Conservation (phyloP, 352 stramenopile species). For the Globisporangium middletonii region DNA sequence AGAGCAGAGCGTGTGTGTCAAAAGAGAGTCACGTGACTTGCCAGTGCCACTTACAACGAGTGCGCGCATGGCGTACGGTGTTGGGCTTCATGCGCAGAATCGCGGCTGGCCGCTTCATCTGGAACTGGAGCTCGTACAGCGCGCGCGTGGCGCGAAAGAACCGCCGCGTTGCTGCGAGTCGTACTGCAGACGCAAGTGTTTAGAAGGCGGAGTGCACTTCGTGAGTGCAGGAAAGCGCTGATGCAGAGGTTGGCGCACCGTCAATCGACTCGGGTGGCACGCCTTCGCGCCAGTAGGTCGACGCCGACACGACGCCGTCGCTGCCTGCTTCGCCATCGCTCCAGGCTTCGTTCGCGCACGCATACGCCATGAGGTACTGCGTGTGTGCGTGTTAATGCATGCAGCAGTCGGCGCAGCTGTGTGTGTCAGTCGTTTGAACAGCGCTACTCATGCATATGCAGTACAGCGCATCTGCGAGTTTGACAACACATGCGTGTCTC, state of each 20-base stretch:
- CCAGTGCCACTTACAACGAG: background rate
- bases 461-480: background rate
- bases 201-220: background rate
- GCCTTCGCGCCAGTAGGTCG: slow-evolving; percentile 12
- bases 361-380: slow-evolving; percentile 4
- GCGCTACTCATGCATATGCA: background rate
- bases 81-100: slow-evolving; percentile 75
- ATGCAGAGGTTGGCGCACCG: slow-evolving; percentile 1
- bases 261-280: slow-evolving; percentile 10
- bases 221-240: background rate
- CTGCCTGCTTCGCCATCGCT: slow-evolving; percentile 1
- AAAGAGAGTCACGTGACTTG: background rate
- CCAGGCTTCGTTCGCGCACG: background rate
- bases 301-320: slow-evolving; percentile 3
- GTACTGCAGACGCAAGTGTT: slow-evolving; percentile 24
- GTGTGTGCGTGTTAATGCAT: background rate
- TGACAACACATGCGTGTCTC: background rate
- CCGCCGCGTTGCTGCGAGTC: slow-evolving; percentile 42
- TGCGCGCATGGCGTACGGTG: slow-evolving; percentile 20
- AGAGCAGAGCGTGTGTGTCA: background rate
- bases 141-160: slow-evolving; percentile 57
- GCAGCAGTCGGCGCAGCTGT: background rate
- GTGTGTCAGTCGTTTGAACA: background rate
- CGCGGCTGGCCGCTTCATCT: slow-evolving; percentile 62
- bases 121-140: slow-evolving; percentile 71